These are phyloP conservation scores for Dissophora ornata DNA, from an alignment of 192 early-diverging fungal species.

Conservation along the genomic window DNA sequence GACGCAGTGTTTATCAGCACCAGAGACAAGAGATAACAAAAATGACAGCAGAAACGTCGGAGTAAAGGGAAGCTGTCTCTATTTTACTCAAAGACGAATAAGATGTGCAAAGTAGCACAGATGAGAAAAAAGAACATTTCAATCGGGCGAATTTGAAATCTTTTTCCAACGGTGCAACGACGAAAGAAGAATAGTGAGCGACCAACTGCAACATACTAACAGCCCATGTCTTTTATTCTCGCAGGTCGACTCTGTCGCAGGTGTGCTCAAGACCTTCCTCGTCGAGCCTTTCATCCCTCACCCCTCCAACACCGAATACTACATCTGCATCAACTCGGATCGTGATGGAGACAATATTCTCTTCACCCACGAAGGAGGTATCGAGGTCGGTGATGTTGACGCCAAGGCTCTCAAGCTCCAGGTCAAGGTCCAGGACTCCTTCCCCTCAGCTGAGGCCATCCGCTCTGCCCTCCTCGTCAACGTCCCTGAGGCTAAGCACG, in stretches of 20 bases:
- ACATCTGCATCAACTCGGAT: slow-evolving; percentile 95
- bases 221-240: no score
- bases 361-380: slow-evolving; percentile 98
- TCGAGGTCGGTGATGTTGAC: slow-evolving; percentile 98
- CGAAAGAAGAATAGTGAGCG: no score
- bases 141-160: no score
- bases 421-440: slow-evolving; percentile 81
- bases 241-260: slow-evolving; percentile 85
- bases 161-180: no score
- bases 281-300: slow-evolving; percentile 96
- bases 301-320: slow-evolving; percentile 92
- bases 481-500: slow-evolving; percentile 73
- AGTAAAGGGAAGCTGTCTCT: no score
- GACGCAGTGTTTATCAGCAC: no score
- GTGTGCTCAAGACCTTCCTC: slow-evolving; percentile 93
- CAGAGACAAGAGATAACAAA: no score
- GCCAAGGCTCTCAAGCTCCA: slow-evolving; percentile 93
- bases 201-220: no score
- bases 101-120: no score
- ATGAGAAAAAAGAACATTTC: no score
- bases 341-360: slow-evolving; percentile 96
- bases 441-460: slow-evolving; percentile 77
- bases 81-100: no score
- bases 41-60: no score
- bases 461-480: slow-evolving; percentile 73